Evolutionary conservation across 2,329 filamentous ascomycete genomes (phyloP), one percentile per base, ranked within the genome.

Genomic region (Beauveria pseudobassiana): DNA sequence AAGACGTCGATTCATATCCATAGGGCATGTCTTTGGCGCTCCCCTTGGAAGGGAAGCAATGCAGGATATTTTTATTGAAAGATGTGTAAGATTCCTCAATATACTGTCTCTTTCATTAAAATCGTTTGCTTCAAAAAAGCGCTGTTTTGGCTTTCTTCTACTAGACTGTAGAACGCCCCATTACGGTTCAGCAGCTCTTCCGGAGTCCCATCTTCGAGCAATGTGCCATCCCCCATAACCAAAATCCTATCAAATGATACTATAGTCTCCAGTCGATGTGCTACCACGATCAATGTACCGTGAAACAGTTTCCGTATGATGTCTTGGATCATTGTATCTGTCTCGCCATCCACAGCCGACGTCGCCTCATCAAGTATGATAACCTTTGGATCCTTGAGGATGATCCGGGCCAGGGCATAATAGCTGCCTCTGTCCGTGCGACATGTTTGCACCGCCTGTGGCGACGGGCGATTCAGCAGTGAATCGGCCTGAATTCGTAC

Each of bases 361-460:
- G 59, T 56, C 14, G 45, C 59, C 43, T 61, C 59, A 22, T 61
- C 59, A 42, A 54, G 51, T 14, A 61, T 53, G 43, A 56, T 46
- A 18, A 56, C 20, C 16, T 22, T 61, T 1, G 38, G 43, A n/a
- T 42, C 16, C 14, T 55, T 45, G 51, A 61, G 42, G 18, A 61
- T 28, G 26, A 54, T 61, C 16, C 59, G 59, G 24, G 59, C 59
- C 6, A 61, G 30, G 30, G 22, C 59, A 61, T 5, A 61, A 24
- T 12, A 61, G 51, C 43, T 61, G 59, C 30, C 34, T 40, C 30
- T 61, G 59, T 8, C 51, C 59, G 9, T 56, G 43, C 18, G 51
- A 49, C 7, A 55, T 18, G 28, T 61, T 38, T 10, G 14, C 24
- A 7, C 30, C 59, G 16, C 30, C 51, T 5, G 18, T n/a, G 20